A percentile compares a stretch with the other conserved stretches of the same genome.
Conservation (phyloP, 495 filamentous ascomycete genomes). For the Hypoxylon lienhwacheense region DNA sequence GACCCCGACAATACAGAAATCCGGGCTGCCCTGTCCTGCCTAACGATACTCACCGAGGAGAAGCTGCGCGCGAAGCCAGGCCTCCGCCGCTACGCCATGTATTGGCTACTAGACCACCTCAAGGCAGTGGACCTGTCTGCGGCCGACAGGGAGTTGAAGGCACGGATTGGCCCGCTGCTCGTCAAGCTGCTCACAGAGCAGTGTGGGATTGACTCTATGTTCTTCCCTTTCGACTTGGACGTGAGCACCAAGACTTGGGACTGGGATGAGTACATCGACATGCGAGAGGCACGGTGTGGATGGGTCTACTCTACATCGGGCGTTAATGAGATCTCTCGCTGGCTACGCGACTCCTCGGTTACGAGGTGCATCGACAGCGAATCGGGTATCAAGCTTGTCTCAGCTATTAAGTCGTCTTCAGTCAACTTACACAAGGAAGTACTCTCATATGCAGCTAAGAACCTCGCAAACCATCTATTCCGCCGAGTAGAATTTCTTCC, state of each 20-base stretch:
- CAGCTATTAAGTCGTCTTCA: slow-evolving; percentile 20
- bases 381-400: slow-evolving; percentile 16
- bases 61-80: slow-evolving; percentile 29
- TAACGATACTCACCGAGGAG: slow-evolving; percentile 29
- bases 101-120: slow-evolving; percentile 42
- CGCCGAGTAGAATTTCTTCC: slow-evolving; percentile 33
- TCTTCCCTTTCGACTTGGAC: slow-evolving; percentile 37
- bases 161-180: slow-evolving; percentile 39
- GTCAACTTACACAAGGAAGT: slow-evolving; percentile 30
- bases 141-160: slow-evolving; percentile 41
- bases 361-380: slow-evolving; percentile 34
- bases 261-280: slow-evolving; percentile 13
- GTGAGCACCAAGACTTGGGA: slow-evolving; percentile 37
- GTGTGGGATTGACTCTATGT: slow-evolving; percentile 38
- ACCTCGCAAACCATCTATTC: slow-evolving; percentile 34
- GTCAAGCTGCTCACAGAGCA: slow-evolving; percentile 40
- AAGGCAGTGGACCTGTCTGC: slow-evolving; percentile 41
- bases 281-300: slow-evolving; percentile 21
- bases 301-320: slow-evolving; percentile 41
- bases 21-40: slow-evolving; percentile 38
- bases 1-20: slow-evolving; percentile 38
- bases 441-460: slow-evolving; percentile 25
- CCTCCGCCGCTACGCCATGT: slow-evolving; percentile 39
- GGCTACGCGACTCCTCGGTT: slow-evolving; percentile 42
- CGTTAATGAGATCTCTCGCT: slow-evolving; percentile 36